These are phyloP conservation scores for Neospora caninum DNA, from an alignment of 169 alveolate genomes.

Conservation along the genomic window DNA sequence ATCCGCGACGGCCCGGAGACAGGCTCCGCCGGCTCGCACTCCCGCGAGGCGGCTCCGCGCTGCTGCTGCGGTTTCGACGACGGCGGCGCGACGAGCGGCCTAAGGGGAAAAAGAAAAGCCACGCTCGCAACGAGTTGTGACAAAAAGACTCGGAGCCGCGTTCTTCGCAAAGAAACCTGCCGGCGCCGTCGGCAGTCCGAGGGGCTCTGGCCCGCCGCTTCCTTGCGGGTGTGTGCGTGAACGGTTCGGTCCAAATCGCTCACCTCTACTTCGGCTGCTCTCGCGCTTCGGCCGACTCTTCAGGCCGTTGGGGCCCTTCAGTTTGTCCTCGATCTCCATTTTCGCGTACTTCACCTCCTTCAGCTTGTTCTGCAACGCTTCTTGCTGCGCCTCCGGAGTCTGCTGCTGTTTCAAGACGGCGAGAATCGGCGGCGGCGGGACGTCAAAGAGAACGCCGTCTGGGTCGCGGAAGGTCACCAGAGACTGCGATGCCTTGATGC, in stretches of 20 bases:
- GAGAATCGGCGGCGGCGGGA: slow-evolving; percentile 53
- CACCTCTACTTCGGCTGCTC: background rate
- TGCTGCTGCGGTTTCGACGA: background rate
- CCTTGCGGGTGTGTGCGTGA: no score
- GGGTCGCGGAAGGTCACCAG: slow-evolving; percentile 47
- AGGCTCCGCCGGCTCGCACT: background rate
- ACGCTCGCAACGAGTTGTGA: no score
- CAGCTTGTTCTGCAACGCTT: slow-evolving; percentile 15
- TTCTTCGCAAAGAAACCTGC: no score
- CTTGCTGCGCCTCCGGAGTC: slow-evolving; percentile 27
- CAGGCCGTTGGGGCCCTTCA: background rate
- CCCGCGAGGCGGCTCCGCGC: background rate
- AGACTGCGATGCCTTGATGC: slow-evolving; percentile 22
- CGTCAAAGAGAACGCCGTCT: slow-evolving; percentile 48
- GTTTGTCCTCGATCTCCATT: background rate
- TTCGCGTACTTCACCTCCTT: background rate
- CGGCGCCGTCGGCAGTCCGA: no score
- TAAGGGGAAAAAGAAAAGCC: background rate
- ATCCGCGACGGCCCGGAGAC: background rate
- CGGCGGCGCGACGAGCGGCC: background rate
- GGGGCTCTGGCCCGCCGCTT: no score
- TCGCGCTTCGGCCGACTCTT: background rate
- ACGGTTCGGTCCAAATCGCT: no score
- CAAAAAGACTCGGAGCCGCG: no score
- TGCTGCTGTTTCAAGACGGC: slow-evolving; percentile 56